Conservation (phyloP, 208 protist genomes). For the Trypanosoma platydactyli region DNA sequence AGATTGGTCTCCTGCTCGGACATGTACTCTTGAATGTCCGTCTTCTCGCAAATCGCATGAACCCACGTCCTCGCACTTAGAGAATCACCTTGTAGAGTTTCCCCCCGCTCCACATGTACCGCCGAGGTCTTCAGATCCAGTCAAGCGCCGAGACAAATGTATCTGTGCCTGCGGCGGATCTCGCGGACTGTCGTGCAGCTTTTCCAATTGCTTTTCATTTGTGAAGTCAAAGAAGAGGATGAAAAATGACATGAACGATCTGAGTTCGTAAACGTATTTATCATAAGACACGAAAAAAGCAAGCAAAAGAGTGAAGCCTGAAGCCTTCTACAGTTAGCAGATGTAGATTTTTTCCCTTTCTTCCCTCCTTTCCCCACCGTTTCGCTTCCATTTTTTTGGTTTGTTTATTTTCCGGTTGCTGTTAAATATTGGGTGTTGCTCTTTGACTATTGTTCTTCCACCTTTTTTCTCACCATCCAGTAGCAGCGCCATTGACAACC, state of each 20-base stretch:
- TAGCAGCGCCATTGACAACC: no score
- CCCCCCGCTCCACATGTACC: slow-evolving; percentile 51
- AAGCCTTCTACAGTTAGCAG: background rate
- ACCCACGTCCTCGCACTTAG: background rate
- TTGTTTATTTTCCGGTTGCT: background rate
- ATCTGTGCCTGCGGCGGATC: slow-evolving; percentile 4
- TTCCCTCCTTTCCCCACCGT: background rate
- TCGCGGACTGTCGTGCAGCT: background rate
- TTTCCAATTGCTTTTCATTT: slow-evolving; percentile 16
- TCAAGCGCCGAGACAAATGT: no score
- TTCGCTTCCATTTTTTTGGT: slow-evolving; percentile 9
- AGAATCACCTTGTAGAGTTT: slow-evolving; percentile 53
- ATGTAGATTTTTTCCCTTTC: background rate
- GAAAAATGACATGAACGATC: no score
- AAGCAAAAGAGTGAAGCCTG: background rate
- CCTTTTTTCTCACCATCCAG: background rate
- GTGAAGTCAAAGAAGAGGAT: background rate
- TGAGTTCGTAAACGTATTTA: background rate
- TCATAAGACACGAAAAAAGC: background rate
- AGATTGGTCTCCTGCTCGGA: background rate
- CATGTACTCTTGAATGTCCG: background rate
- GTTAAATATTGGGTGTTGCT: background rate
- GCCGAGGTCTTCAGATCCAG: background rate
- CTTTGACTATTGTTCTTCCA: background rate
- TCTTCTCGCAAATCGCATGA: background rate